A percentile compares a stretch with the other conserved stretches of the same genome.
Evolutionary conservation across 139 green algal species (phyloP).

Genomic region (Nannochloris sp.): DNA sequence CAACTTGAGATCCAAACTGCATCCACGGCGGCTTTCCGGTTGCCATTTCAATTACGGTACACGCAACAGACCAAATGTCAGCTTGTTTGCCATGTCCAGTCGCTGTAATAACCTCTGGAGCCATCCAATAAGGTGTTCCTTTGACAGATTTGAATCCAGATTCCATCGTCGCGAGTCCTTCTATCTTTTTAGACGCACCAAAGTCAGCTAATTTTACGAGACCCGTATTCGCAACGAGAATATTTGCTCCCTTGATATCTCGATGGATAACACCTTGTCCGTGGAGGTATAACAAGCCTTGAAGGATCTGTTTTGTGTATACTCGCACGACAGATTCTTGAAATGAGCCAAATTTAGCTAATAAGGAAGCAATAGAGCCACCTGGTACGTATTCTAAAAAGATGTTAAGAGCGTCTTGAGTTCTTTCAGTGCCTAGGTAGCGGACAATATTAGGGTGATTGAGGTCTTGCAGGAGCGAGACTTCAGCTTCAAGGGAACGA

Average conservation of each 20-base stretch:
- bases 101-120: slow-evolving; percentile 92
- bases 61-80: slow-evolving; percentile 95
- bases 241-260: slow-evolving; percentile 96
- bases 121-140: slow-evolving; percentile 98
- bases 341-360: slow-evolving; percentile 77
- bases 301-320: slow-evolving; percentile 70
- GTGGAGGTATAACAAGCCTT: slow-evolving; percentile 92
- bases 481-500: slow-evolving; percentile 70
- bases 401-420: slow-evolving; percentile 78
- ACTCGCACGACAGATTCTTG: slow-evolving; percentile 52
- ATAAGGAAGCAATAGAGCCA: slow-evolving; percentile 83
- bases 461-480: slow-evolving; percentile 70
- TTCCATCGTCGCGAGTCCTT: slow-evolving; percentile 79
- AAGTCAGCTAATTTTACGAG: slow-evolving; percentile 95
- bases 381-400: slow-evolving; percentile 96
- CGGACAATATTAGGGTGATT: slow-evolving; percentile 89
- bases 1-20: slow-evolving; percentile 46
- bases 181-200: slow-evolving; percentile 86
- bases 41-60: slow-evolving; percentile 95
- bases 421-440: slow-evolving; percentile 85
- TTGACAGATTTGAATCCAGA: slow-evolving; percentile 79
- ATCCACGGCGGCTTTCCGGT: slow-evolving; percentile 84
- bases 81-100: slow-evolving; percentile 67
- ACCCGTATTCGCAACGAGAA: slow-evolving; percentile 84
- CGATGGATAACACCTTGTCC: slow-evolving; percentile 80